A percentile compares a stretch with the other conserved stretches of the same genome.
phyloP scores from a whole-genome alignment of 108 stramenopile species.

The Cyclotella cryptica region DNA sequence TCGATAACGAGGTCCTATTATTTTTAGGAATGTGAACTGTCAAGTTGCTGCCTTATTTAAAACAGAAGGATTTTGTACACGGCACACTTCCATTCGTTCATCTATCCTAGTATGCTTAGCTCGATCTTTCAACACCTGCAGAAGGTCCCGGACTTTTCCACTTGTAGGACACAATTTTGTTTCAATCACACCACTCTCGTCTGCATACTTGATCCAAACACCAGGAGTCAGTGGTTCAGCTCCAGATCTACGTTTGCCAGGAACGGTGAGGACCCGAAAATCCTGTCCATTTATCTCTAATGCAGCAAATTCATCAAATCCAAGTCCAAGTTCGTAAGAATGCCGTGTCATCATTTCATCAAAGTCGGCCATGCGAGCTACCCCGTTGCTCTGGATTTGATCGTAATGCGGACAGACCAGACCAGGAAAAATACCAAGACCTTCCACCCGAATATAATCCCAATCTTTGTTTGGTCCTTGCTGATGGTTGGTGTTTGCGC shows the following conservation, averaged over 20 bases:
- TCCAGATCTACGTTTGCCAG: background rate
- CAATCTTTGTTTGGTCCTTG: conserved; percentile 47
- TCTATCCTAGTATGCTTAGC: conserved; percentile 1
- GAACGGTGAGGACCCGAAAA: background rate
- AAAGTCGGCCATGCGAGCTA: conserved; percentile 66
- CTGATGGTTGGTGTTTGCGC: background rate
- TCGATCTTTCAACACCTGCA: background rate
- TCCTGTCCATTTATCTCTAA: conserved; percentile 67
- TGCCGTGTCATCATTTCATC: conserved; percentile 68
- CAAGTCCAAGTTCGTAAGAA: conserved; percentile 59
- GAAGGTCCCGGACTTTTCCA: background rate
- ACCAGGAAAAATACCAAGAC: conserved; percentile 70
- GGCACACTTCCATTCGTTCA: background rate
- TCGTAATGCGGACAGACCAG: conserved; percentile 80
- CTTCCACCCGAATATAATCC: conserved; percentile 66
- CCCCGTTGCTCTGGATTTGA: conserved; percentile 70
- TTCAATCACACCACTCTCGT: background rate
- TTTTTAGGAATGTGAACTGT: too few species aligned
- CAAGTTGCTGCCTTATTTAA: too few species aligned
- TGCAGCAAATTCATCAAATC: conserved; percentile 86
- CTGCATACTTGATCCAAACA: conserved; percentile 7
- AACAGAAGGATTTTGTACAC: background rate
- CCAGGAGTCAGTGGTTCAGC: background rate
- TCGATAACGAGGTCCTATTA: too few species aligned
- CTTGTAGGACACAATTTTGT: background rate